phyloP scores from a whole-genome alignment of 371 early-diverging fungal genomes.

The Nematocida homosporus region DNA sequence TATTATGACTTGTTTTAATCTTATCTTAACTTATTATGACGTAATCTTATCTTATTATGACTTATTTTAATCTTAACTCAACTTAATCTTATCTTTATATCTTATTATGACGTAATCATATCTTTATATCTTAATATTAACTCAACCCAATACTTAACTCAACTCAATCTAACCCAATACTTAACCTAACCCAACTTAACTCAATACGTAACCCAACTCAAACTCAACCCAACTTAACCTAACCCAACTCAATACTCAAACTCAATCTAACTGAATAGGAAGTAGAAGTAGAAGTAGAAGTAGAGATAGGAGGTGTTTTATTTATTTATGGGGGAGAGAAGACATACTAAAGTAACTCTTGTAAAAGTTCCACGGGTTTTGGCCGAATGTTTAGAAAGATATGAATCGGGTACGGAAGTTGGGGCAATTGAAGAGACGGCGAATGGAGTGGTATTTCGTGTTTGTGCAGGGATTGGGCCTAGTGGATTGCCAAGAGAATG shows the following conservation, averaged over 20 bases:
- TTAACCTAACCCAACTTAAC: too few relatives aligned
- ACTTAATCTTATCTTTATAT: neutral
- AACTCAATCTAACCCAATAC: too few relatives aligned
- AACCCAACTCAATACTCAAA: too few relatives aligned
- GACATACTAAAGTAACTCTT: constrained; percentile 38
- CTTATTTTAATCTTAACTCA: neutral
- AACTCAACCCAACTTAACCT: too few relatives aligned
- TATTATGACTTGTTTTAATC: too few relatives aligned
- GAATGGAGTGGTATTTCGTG: neutral
- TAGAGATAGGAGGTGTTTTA: constrained; percentile 19
- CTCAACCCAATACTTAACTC: too few relatives aligned
- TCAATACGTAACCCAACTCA: too few relatives aligned
- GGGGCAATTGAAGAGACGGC: constrained; percentile 28
- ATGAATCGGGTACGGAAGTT: constrained; percentile 20
- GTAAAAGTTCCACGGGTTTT: constrained; percentile 46
- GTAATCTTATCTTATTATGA: neutral
- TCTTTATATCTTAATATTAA: too few relatives aligned
- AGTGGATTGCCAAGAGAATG: constrained; percentile 49
- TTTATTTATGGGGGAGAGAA: constrained; percentile 57
- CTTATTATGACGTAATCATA: too few relatives aligned
- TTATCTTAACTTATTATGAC: neutral
- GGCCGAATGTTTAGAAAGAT: constrained; percentile 37
- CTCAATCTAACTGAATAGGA: too few relatives aligned
- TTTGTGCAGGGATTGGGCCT: constrained; percentile 27
- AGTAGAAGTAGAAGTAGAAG: neutral